Base-by-base conservation (phyloP, 768 basidiomycete genomes). In the Russula sp. region DNA sequence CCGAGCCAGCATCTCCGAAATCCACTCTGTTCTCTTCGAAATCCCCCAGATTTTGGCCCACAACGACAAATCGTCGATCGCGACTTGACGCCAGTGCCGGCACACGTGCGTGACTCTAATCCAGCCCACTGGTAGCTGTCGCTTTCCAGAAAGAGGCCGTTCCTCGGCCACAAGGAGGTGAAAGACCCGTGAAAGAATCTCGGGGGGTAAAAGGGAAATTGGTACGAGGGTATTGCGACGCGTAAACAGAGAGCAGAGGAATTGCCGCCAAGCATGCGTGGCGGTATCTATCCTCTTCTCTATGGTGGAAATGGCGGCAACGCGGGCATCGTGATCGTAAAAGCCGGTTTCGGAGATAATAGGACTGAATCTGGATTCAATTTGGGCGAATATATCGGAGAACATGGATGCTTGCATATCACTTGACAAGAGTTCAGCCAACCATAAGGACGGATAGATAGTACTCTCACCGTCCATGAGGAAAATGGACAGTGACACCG, bases 151-250 rank as follows among this genome's bases (percentile, higher is more conserved):
- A 38, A 1, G 20, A 2, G 38, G 38, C 7, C 8, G 24, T 8
- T 24, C 36, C 2, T 32, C 55, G 8, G 30, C 26, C 22, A 28
- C n/a, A 55, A n/a, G 44, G 16, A 61, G 24, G 24, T 28, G 57
- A 48, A 67, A 67, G 16, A 67, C 42, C 8, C 42, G 63, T 0
- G 59, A 16, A 14, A 67, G 66, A 9, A 67, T 49, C 30, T 67
- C 66, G n/a, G 66, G 59, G 1, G 66, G 63, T 0, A 67, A 58
- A 10, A 46, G 11, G 49, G 38, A 65, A 36, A 67, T 52, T 3
- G 49, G 48, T 0, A 18, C 26, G 18, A 67, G 55, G 48, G 38
- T 40, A 24, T 65, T 67, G 24, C 58, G 59, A 13, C 50, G 48
- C n/a, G 59, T 53, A 16, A 50, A 38, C 8, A 61, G n/a, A 14